Evolutionary conservation across 1,284 basidiomycete species (phyloP).

Genomic region (Tylopilus sp.): DNA sequence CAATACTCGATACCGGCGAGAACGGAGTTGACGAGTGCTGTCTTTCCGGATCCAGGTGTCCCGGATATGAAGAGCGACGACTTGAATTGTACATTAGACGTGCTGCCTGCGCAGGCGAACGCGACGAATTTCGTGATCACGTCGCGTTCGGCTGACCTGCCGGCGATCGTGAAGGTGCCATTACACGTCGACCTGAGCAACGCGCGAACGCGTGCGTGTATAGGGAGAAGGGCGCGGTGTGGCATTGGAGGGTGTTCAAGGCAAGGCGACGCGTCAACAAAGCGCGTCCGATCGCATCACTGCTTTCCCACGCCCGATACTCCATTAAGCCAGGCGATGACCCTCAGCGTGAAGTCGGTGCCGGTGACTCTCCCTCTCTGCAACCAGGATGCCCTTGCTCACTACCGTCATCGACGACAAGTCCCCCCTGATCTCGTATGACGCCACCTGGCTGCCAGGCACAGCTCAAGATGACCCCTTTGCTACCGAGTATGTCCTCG

Average conservation of each 20-base stretch:
- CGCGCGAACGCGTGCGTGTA: slow-evolving; percentile 63
- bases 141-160: slow-evolving; percentile 59
- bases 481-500: slow-evolving; percentile 18
- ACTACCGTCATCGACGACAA: slow-evolving; percentile 30
- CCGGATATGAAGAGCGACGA: slow-evolving; percentile 71
- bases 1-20: slow-evolving; percentile 41
- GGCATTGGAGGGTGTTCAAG: slow-evolving; percentile 59
- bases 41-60: slow-evolving; percentile 78
- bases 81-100: slow-evolving; percentile 32
- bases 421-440: slow-evolving; percentile 31
- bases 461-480: slow-evolving; percentile 8
- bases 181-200: slow-evolving; percentile 69
- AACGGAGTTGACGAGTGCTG: slow-evolving; percentile 69
- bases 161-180: slow-evolving; percentile 47
- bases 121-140: slow-evolving; percentile 56
- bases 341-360: no score
- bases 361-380: no score
- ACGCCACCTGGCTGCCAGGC: slow-evolving; percentile 24
- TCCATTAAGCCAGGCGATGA: no score
- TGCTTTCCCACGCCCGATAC: slow-evolving; percentile 10
- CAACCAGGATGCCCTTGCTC: slow-evolving; percentile 25
- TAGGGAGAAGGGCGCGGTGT: slow-evolving; percentile 48
- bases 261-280: slow-evolving; percentile 19
- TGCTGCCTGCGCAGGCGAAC: slow-evolving; percentile 34
- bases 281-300: slow-evolving; percentile 17